phyloP scores from a whole-genome alignment of 139 green algal genomes.

The Asterochloris erici region DNA sequence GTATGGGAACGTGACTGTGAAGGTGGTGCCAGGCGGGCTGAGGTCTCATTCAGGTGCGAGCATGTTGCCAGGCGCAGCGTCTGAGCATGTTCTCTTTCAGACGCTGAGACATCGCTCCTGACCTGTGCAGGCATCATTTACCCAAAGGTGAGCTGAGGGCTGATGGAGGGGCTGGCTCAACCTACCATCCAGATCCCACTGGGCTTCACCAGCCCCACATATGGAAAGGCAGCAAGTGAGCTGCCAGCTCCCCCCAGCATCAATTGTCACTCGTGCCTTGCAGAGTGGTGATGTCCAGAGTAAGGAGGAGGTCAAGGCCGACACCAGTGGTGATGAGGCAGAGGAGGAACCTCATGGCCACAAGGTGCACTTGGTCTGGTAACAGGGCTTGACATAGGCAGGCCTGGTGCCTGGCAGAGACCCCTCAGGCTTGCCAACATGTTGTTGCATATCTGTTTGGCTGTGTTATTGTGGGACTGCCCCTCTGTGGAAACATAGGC shows the following conservation, averaged over 20 bases:
- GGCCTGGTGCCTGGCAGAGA: no score
- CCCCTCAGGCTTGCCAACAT: no score
- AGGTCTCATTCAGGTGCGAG: not conserved
- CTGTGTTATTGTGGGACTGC: no score
- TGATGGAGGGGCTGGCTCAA: not conserved
- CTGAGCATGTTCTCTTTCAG: no score
- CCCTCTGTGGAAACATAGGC: no score
- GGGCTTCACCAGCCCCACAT: not conserved
- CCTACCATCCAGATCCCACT: not conserved
- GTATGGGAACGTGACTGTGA: constrained; percentile 10
- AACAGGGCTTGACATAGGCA: no score
- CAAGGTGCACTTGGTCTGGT: constrained; percentile 4
- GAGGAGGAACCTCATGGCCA: constrained; percentile 8
- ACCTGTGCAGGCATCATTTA: constrained; percentile 9
- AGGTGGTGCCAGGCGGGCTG: constrained; percentile 2
- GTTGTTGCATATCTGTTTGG: no score
- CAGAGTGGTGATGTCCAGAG: constrained; percentile 6
- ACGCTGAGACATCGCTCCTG: no score
- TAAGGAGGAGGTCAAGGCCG: constrained; percentile 6
- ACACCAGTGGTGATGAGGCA: constrained; percentile 14
- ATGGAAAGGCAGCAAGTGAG: not conserved
- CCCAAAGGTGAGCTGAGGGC: not conserved
- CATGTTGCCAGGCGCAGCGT: no score
- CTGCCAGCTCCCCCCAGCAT: not conserved
- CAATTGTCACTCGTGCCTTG: not conserved